A percentile compares a stretch with the other conserved stretches of the same genome.
These are phyloP conservation scores for Malassezia caprae DNA, from an alignment of 1,284 basidiomycete genomes.

Conservation along the genomic window DNA sequence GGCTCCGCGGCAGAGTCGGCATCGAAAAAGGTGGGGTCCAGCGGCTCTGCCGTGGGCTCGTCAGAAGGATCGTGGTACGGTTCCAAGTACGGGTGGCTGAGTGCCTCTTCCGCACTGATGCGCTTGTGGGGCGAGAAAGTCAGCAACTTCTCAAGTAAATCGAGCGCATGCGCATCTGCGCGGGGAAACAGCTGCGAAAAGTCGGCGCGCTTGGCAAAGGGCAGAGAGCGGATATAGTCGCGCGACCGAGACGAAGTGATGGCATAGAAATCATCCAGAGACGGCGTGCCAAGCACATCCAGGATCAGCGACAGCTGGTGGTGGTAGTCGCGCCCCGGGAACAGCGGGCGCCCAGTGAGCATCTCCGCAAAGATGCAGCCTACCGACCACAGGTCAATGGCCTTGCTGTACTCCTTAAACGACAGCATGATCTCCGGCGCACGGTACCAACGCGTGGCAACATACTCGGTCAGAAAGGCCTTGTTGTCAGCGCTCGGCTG, in stretches of 20 bases:
- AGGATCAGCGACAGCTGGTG: conserved; percentile 56
- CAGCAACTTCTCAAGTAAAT: conserved; percentile 77
- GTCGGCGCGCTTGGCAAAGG: conserved; percentile 75
- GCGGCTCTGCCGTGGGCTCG: conserved; percentile 39
- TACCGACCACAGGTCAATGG: conserved; percentile 64
- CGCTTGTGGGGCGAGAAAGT: conserved; percentile 54
- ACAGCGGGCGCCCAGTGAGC: conserved; percentile 76
- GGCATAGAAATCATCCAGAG: conserved; percentile 58
- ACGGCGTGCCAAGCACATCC: conserved; percentile 56
- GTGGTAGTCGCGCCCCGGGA: conserved; percentile 60
- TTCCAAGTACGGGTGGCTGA: conserved; percentile 44
- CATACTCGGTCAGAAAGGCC: conserved; percentile 49
- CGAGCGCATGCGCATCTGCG: conserved; percentile 57
- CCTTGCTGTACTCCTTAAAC: conserved; percentile 49
- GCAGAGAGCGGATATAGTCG: conserved; percentile 84
- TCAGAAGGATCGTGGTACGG: conserved; percentile 47
- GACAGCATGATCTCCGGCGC: conserved; percentile 48
- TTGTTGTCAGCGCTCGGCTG: conserved; percentile 41
- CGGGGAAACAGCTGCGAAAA: conserved; percentile 66
- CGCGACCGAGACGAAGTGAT: conserved; percentile 69
- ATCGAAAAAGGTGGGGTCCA: conserved; percentile 44
- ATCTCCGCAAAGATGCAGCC: conserved; percentile 90
- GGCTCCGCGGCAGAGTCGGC: conserved; percentile 49
- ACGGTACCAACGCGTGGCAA: conserved; percentile 47
- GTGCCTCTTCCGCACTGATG: conserved; percentile 45